Percentiles rank a stretch among this genome's conserved stretches.
These are phyloP conservation scores for Lotmaria passim DNA, from an alignment of 208 protist genomes.

Conservation along the genomic window DNA sequence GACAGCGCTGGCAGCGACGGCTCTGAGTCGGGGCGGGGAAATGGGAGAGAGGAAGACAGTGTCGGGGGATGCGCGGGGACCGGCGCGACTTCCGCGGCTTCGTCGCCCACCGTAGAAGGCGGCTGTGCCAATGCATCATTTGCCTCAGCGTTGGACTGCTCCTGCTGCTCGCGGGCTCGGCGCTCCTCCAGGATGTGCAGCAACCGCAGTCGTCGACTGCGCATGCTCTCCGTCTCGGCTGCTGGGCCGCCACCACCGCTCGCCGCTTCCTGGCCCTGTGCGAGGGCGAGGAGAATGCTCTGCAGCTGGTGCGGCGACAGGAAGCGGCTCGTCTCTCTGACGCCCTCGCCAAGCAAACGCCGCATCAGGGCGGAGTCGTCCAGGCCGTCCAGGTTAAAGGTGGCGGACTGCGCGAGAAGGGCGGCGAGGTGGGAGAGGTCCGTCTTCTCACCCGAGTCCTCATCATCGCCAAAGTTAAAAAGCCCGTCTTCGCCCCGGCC, in stretches of 20 bases:
- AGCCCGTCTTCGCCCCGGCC: constrained; percentile 19
- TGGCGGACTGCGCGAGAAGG: constrained; percentile 56
- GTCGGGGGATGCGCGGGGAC: not conserved
- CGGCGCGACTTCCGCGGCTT: not conserved
- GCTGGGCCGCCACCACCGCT: not conserved
- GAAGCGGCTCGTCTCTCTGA: constrained; percentile 1
- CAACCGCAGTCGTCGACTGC: constrained; percentile 44
- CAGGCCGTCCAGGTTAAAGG: constrained; percentile 62
- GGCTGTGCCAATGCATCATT: not conserved
- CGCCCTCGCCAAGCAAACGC: constrained; percentile 48
- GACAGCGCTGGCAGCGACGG: not conserved
- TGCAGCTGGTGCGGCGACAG: constrained; percentile 52
- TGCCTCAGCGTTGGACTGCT: constrained; percentile 5
- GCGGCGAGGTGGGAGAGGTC: constrained; percentile 41
- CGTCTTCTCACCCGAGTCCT: constrained; percentile 34
- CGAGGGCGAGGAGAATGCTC: constrained; percentile 47
- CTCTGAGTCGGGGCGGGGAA: not conserved
- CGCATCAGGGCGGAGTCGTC: constrained; percentile 59
- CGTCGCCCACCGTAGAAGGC: constrained; percentile 2
- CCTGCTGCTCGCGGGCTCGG: constrained; percentile 23
- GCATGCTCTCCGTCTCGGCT: constrained; percentile 43
- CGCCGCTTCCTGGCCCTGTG: constrained; percentile 10
- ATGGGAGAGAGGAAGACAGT: not conserved
- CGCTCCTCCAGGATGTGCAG: constrained; percentile 39
- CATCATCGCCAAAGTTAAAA: constrained; percentile 44